A percentile compares a stretch with the other conserved stretches of the same genome.
Evolutionary conservation across 75 land plant genomes (phyloP).

Genomic region (Larix kaempferi): DNA sequence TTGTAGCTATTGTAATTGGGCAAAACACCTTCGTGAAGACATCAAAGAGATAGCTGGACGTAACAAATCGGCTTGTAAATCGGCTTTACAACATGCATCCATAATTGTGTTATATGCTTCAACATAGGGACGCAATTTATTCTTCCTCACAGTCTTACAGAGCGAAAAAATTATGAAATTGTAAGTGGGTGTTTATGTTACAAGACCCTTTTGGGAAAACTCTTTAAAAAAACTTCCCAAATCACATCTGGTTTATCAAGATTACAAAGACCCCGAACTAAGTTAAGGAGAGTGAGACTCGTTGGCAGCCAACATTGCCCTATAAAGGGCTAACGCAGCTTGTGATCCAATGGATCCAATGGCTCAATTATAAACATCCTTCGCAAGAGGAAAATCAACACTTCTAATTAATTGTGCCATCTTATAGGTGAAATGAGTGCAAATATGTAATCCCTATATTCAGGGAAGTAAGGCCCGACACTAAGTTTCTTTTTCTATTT

Average conservation of each 20-base stretch:
- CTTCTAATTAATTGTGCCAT: conserved; percentile 44
- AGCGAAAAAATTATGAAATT: conserved; percentile 38
- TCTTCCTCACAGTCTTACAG: conserved; percentile 54
- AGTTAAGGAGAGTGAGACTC: conserved; percentile 19
- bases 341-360: no score
- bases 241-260: conserved; percentile 40
- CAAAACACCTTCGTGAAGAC: no score
- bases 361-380: conserved; percentile 54
- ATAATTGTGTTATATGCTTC: conserved; percentile 47
- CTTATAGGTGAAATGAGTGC: conserved; percentile 41
- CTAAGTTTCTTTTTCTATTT: conserved; percentile 68
- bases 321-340: conserved; percentile 39
- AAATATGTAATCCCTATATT: conserved; percentile 46
- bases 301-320: conserved; percentile 44
- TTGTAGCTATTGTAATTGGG: no score
- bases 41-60: no score
- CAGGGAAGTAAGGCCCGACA: conserved; percentile 53
- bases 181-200: conserved; percentile 29
- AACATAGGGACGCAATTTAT: conserved; percentile 42
- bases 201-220: conserved; percentile 21
- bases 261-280: conserved; percentile 44
- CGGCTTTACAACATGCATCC: conserved; percentile 65
- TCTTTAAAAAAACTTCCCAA: conserved; percentile 26
- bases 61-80: no score
- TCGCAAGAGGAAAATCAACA: conserved; percentile 47